phyloP scores from a whole-genome alignment of 2,329 filamentous ascomycete species.

The Sporothrix luriei region DNA sequence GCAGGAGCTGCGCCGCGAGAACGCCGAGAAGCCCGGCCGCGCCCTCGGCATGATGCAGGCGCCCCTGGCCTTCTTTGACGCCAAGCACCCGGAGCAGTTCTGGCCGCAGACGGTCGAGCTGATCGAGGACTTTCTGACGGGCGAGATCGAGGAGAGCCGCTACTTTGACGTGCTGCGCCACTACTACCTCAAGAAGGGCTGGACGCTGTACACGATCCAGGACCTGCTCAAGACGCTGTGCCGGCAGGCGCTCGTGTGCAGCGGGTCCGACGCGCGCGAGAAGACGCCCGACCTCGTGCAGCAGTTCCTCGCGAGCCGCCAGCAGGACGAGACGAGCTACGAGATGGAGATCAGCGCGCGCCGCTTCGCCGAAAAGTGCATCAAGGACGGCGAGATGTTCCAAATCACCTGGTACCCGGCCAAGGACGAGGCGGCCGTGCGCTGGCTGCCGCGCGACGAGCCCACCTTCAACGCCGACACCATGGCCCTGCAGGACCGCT shows the following conservation, averaged over 20 bases:
- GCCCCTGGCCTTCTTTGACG: constrained; percentile 74
- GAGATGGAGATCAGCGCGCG: constrained; percentile 87
- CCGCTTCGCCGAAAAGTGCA: constrained; percentile 87
- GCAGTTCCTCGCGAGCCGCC: constrained; percentile 79
- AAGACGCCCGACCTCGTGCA: constrained; percentile 89
- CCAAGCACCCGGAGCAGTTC: constrained; percentile 66
- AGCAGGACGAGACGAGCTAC: constrained; percentile 82
- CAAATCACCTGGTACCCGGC: constrained; percentile 80
- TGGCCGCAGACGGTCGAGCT: constrained; percentile 84
- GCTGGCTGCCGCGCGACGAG: constrained; percentile 68
- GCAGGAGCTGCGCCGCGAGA: constrained; percentile 72
- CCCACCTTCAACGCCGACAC: constrained; percentile 86
- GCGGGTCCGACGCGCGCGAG: constrained; percentile 84
- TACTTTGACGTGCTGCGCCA: constrained; percentile 90
- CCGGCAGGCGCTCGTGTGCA: constrained; percentile 79
- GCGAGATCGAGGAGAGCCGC: constrained; percentile 76
- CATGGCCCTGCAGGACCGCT: constrained; percentile 77
- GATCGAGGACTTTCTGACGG: constrained; percentile 82
- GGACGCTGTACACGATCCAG: constrained; percentile 90
- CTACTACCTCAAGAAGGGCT: constrained; percentile 88
- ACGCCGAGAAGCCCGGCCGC: constrained; percentile 75
- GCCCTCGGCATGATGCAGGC: constrained; percentile 84
- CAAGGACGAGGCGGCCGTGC: constrained; percentile 69
- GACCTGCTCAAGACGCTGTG: constrained; percentile 82
- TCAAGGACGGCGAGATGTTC: constrained; percentile 91